Base-by-base conservation (phyloP, 2,329 filamentous ascomycete genomes). In the Paracorniculantispora psalliotae region DNA sequence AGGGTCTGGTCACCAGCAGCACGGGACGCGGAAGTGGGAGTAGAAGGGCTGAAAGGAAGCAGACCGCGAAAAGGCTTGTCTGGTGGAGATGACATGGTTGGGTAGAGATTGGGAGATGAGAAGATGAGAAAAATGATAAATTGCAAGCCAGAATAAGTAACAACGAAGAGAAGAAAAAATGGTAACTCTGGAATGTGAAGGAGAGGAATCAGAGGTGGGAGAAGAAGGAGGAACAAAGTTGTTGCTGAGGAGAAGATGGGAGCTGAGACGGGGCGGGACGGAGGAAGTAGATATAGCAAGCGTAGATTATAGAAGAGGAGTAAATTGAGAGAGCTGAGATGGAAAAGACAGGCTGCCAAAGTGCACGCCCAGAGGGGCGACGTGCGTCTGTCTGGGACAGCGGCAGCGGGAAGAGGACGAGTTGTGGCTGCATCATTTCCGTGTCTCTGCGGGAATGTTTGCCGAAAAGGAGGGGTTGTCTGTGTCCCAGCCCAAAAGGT, bases 191-290 rank as follows among this genome's bases (percentile, higher is more conserved):
- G 54, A 50, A 57, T 9, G 30, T 50, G 3, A 57, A 57, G 3
- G 54, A 57, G 54, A 57, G 54, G 37, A n/a, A 44, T 49, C 54
- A 57, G 54, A 57, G 46, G 30, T 48, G 28, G 50, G 44, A 33
- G 12, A 23, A 7, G 17, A 56, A n/a, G 39, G 43, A 28, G 13
- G 23, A 26, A 28, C 17, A n/a, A n/a, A 37, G n/a, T 23, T 21
- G 25, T 17, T 5, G 5, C 23, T 39, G 21, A 28, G 25, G 53
- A 21, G 10, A 23, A 25, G 25, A 41, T 19, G 4, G n/a, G n/a
- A n/a, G n/a, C n/a, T n/a, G n/a, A n/a, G n/a, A n/a, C n/a, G n/a
- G n/a, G n/a, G n/a, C n/a, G n/a, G n/a, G n/a, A n/a, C n/a, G n/a
- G n/a, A n/a, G n/a, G n/a, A n/a, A n/a, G n/a, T n/a, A n/a, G n/a